A percentile compares a stretch with the other conserved stretches of the same genome.
Conservation (phyloP, 2,329 filamentous ascomycete genomes). For the Stemphylium vesicarium region DNA sequence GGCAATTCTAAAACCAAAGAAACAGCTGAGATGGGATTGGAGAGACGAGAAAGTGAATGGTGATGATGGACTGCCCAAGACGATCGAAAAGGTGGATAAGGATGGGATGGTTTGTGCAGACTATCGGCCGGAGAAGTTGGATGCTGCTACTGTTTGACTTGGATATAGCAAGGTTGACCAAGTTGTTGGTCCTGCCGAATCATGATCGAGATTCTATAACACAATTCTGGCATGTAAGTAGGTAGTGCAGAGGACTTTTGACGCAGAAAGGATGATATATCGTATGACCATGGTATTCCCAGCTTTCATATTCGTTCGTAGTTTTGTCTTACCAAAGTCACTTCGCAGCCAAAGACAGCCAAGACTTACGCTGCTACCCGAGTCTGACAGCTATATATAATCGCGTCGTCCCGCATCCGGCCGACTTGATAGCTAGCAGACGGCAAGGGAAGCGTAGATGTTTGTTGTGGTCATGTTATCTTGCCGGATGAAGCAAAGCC, state of each 20-base stretch:
- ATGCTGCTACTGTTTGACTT: not conserved
- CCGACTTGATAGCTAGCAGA: not conserved
- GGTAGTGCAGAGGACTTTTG: not conserved
- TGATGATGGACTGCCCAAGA: not conserved
- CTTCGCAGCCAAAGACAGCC: no score
- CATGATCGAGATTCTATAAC: not conserved
- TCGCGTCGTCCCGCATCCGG: no score
- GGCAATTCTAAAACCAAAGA: slow-evolving; percentile 1
- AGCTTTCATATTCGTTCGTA: no score
- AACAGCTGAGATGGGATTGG: slow-evolving; percentile 11
- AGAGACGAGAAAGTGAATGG: not conserved
- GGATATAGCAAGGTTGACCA: not conserved
- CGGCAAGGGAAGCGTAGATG: not conserved
- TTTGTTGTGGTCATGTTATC: not conserved
- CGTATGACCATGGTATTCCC: no score
- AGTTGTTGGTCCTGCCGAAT: not conserved
- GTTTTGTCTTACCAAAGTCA: not conserved
- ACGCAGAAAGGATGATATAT: not conserved
- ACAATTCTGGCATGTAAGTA: not conserved
- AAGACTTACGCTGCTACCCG: no score
- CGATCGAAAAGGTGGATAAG: not conserved
- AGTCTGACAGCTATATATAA: no score
- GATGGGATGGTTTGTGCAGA: not conserved
- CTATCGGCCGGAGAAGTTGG: not conserved
- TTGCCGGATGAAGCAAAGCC: not conserved